Base-by-base conservation (phyloP, 2,329 filamentous ascomycete genomes). In the Acrocalymma vagum region DNA sequence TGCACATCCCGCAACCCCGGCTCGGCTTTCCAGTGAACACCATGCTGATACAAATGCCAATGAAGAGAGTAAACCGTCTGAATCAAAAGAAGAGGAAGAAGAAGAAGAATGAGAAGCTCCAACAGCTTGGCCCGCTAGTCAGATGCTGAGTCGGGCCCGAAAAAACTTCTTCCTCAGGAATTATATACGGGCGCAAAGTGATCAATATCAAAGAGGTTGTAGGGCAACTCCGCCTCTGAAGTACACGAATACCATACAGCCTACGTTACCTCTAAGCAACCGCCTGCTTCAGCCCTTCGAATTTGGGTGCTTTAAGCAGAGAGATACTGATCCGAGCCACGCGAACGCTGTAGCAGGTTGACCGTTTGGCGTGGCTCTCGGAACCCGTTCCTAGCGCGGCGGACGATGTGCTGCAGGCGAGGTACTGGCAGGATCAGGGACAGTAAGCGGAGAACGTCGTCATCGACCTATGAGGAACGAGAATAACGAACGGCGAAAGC, bases 1-100 rank as follows among this genome's bases (percentile, higher is more conserved):
- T 81, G 65, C 86, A 90, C 81, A 86, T 88, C 72, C 87, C 85
- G 59, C 86, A 90, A 57, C 85, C 86, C 33, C 67, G 62, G 45
- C 63, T 70, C 24, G 70, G 71, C 49, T 72, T 72, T 23, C 70
- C 70, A 13, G 67, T 70, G 30, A 71, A 72, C 20, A 71, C 68
- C 69, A 72, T 72, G 10, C 33, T 57, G 48, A 39, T 35, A n/a
- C 27, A 23, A 29, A 44, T 33, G 50, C 37, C 25, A 41, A 30
- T 23, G 30, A 42, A 29, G 15, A 20, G 38, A 35, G 14, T n/a
- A 38, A 30, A 36, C 45, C 39, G 18, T 13, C 28, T 15, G 27
- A 22, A 30, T 13, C 16, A 13, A 33, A 52, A 50, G 37, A 40
- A 50, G 36, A 29, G 35, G 22, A 45, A 42, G 38, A 46, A 52